Base-by-base conservation (phyloP, 2,329 filamentous ascomycete species). In the Pseudopithomyces chartarum region DNA sequence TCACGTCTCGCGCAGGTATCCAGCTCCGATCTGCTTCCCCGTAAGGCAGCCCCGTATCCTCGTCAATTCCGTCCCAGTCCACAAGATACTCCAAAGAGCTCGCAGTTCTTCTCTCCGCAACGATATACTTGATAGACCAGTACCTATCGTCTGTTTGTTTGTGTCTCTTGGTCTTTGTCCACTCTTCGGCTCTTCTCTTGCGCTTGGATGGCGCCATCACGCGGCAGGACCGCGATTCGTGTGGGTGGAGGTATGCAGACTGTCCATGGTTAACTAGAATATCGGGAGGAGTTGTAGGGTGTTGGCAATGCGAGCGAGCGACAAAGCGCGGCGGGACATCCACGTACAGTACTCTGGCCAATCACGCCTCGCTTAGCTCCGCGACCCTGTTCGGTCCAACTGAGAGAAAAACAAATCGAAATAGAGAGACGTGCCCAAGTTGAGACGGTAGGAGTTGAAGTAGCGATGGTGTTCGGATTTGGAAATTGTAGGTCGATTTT, bases 151-250 rank as follows among this genome's bases (percentile, higher is more conserved):
- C 23, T 3, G 26, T 26, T n/a, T 38, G 36, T 22, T 22, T 43
- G 39, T 45, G 12, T 47, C 10, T 11, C 12, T 47, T 47, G 7
- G 15, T 26, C 22, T 38, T 23, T 22, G 22, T 29, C 15, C 11
- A 10, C 8, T 44, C 20, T 6, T 48, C 13, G 26, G 12, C 39
- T n/a, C 29, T 48, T 13, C 34, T 34, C 26, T 39, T 39, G 36
- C 38, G 36, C 36, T 51, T 51, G 12, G 10, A 11, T 19, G 48
- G 38, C n/a, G 48, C 48, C 48, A 51, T 51, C 29, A 43, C 48
- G 48, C 48, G 12, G 17, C 23, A 13, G 2, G 38, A 33, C 36
- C 48, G 48, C 38, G 11, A 20, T 33, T 6, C 10, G 23, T 22
- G 36, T 19, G 23, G 22, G 11, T 20, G 42, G 20, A 17, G 22